Evolutionary conservation across 495 filamentous ascomycete genomes (phyloP).

Genomic region (Coniosporium apollinis): DNA sequence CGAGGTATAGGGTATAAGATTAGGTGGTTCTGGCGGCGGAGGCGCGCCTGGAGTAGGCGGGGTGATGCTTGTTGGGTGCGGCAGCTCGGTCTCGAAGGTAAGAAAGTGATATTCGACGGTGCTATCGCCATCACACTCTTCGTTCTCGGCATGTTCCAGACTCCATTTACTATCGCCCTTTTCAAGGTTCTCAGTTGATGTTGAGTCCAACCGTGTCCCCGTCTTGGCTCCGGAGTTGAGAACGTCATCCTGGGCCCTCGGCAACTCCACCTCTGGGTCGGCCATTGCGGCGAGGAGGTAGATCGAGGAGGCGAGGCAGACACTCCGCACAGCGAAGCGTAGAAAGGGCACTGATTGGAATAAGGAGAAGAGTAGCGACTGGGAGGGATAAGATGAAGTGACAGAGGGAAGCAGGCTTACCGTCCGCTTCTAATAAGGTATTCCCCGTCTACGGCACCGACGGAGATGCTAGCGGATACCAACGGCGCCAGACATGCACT

Average conservation of each 20-base stretch:
- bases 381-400: too few relatives aligned
- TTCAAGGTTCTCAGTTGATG: too few relatives aligned
- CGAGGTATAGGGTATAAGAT: constrained; percentile 48
- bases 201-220: background rate
- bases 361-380: background rate
- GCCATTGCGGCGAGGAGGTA: background rate
- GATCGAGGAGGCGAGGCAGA: background rate
- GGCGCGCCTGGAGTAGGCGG: constrained; percentile 20
- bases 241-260: background rate
- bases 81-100: constrained; percentile 51
- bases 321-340: background rate
- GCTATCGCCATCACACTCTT: background rate
- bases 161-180: too few relatives aligned
- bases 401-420: too few relatives aligned
- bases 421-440: background rate
- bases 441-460: too few relatives aligned
- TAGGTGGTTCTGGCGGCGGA: constrained; percentile 37
- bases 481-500: too few relatives aligned
- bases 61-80: constrained; percentile 34
- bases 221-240: background rate
- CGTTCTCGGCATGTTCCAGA: too few relatives aligned
- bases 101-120: constrained; percentile 52
- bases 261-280: background rate
- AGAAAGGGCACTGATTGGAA: background rate
- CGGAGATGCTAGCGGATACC: too few relatives aligned